Conservation (phyloP, 2,329 filamentous ascomycete species). For the Dactylellina sp. region DNA sequence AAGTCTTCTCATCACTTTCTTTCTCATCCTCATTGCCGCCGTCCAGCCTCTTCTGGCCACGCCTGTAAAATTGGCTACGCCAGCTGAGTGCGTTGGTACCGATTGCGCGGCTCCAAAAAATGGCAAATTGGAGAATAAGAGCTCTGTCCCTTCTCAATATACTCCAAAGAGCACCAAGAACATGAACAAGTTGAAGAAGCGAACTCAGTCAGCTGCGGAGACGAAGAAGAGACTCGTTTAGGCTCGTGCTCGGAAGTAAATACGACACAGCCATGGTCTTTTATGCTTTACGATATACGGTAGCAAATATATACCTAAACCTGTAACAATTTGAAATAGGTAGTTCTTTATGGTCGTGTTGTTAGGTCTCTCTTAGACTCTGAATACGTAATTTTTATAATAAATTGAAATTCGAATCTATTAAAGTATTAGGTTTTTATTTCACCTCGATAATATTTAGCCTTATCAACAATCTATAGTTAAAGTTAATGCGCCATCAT, state of each 20-base stretch:
- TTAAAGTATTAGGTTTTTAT: no score
- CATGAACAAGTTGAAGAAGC: conserved; percentile 36
- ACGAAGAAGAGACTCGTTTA: conserved; percentile 26
- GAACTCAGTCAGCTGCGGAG: conserved; percentile 12
- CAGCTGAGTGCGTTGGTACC: conserved; percentile 8
- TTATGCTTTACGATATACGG: neutral
- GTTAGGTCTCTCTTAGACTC: no score
- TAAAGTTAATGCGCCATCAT: no score
- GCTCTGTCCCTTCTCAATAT: conserved; percentile 6
- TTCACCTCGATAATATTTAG: no score
- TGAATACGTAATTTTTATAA: no score
- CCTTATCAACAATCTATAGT: no score
- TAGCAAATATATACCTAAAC: no score
- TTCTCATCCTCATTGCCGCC: conserved; percentile 30
- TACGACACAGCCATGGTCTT: neutral
- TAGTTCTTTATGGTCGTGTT: no score
- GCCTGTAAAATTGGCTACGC: conserved; percentile 1
- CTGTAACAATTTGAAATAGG: no score
- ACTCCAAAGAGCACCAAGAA: neutral
- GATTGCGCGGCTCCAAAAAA: conserved; percentile 3
- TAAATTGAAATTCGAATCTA: no score
- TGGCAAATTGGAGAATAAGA: conserved; percentile 2
- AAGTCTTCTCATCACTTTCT: conserved; percentile 37
- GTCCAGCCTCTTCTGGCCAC: conserved; percentile 33
- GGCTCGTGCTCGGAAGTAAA: conserved; percentile 28